A percentile compares a stretch with the other conserved stretches of the same genome.
Conservation (phyloP, 108 stramenopile species). For the Skeletonema menzelii region DNA sequence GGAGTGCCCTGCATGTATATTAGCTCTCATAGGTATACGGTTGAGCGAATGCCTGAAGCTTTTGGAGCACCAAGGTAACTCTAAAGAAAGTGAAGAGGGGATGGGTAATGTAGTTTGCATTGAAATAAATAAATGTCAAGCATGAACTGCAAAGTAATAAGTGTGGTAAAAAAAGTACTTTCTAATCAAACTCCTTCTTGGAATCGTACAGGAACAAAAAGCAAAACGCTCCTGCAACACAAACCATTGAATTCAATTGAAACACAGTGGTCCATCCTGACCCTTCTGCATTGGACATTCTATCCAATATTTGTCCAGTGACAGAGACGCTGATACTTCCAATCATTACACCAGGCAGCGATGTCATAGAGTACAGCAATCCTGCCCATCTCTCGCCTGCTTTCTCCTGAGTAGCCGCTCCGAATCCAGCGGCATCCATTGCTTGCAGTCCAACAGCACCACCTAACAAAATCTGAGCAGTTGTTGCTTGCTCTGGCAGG, state of each 20-base stretch:
- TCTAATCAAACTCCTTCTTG: slow-evolving; percentile 74
- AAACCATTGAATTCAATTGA: slow-evolving; percentile 61
- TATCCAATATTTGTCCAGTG: slow-evolving; percentile 71
- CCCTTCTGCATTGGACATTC: slow-evolving; percentile 55
- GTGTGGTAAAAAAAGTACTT: not conserved
- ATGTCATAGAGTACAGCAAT: slow-evolving; percentile 69
- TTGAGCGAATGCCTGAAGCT: slow-evolving; percentile 99
- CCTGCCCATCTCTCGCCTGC: slow-evolving; percentile 79
- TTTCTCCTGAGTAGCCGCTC: slow-evolving; percentile 80
- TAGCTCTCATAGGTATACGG: slow-evolving; percentile 91
- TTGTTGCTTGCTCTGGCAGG: slow-evolving; percentile 54
- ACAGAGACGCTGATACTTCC: slow-evolving; percentile 70
- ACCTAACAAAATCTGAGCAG: slow-evolving; percentile 61
- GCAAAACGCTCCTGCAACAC: slow-evolving; percentile 64
- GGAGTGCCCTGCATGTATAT: slow-evolving; percentile 99
- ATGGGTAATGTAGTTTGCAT: not conserved
- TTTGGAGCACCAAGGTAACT: slow-evolving; percentile 85
- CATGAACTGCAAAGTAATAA: not conserved
- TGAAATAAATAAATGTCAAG: not conserved
- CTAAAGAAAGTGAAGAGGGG: not conserved
- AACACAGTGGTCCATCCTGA: slow-evolving; percentile 63
- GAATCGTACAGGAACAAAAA: slow-evolving; percentile 70
- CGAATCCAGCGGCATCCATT: slow-evolving; percentile 77
- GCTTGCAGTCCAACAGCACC: slow-evolving; percentile 68
- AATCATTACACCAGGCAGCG: slow-evolving; percentile 67